Conservation (phyloP, 108 stramenopile species). For the Skeletonema tropicum region DNA sequence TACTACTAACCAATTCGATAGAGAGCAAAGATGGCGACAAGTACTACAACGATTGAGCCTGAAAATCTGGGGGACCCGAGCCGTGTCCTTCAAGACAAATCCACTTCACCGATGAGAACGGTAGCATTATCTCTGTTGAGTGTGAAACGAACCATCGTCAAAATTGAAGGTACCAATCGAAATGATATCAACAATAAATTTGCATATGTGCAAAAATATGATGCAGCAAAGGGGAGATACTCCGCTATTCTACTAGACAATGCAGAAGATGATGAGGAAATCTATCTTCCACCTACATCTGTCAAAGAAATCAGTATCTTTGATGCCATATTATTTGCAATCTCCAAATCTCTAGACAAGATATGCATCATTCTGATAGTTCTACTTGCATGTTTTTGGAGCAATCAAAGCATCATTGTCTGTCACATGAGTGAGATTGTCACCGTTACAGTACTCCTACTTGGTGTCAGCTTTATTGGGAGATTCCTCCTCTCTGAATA, state of each 20-base stretch:
- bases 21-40: background rate
- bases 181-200: background rate
- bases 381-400: background rate
- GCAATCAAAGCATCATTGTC: background rate
- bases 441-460: slow-evolving; percentile 16
- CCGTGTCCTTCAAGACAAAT: background rate
- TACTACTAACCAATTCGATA: background rate
- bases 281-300: background rate
- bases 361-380: background rate
- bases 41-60: background rate
- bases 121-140: background rate
- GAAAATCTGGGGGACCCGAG: background rate
- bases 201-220: background rate
- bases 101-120: too few relatives aligned
- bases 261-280: background rate
- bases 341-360: background rate
- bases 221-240: background rate
- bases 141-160: background rate
- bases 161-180: background rate
- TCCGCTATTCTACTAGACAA: background rate
- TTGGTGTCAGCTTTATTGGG: slow-evolving; percentile 23
- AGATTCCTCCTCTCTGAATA: slow-evolving; percentile 37
- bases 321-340: background rate
- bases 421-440: background rate
- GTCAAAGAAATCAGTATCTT: background rate